These are phyloP conservation scores for Boletus fagicola DNA, from an alignment of 768 basidiomycete species.

Conservation along the genomic window DNA sequence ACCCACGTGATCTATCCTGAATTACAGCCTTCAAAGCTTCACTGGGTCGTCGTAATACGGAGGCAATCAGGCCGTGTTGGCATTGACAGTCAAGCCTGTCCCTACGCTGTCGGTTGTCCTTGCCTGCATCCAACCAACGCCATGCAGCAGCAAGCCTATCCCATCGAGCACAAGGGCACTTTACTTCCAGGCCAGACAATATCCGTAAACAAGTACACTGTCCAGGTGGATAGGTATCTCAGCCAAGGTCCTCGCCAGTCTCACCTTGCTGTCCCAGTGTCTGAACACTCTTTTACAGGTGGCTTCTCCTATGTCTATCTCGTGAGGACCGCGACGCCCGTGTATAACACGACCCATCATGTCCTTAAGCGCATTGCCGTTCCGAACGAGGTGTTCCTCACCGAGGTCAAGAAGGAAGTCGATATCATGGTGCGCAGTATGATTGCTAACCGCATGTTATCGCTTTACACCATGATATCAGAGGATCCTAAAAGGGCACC, in stretches of 20 bases:
- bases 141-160: constrained; percentile 47
- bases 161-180: constrained; percentile 56
- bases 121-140: constrained; percentile 6
- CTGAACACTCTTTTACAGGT: constrained; percentile 48
- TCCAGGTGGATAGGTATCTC: constrained; percentile 92
- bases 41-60: background rate
- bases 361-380: constrained; percentile 97
- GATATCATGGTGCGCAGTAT: constrained; percentile 85
- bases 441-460: constrained; percentile 11
- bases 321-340: constrained; percentile 79
- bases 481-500: constrained; percentile 89
- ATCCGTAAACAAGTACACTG: constrained; percentile 82
- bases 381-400: constrained; percentile 81
- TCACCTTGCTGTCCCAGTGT: constrained; percentile 7
- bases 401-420: constrained; percentile 95
- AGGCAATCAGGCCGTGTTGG: background rate
- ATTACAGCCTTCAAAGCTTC: background rate
- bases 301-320: constrained; percentile 99
- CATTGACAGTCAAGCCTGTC: constrained; percentile 3
- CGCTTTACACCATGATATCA: constrained; percentile 40
- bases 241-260: constrained; percentile 69
- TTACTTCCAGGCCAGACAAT: constrained; percentile 83
- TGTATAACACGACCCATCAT: constrained; percentile 91
- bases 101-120: constrained; percentile 4
- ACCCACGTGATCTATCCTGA: constrained; percentile 17